Evolutionary conservation across 768 basidiomycete species (phyloP), one percentile per base, ranked within the genome.

Genomic region (Leccinum incarnatum): DNA sequence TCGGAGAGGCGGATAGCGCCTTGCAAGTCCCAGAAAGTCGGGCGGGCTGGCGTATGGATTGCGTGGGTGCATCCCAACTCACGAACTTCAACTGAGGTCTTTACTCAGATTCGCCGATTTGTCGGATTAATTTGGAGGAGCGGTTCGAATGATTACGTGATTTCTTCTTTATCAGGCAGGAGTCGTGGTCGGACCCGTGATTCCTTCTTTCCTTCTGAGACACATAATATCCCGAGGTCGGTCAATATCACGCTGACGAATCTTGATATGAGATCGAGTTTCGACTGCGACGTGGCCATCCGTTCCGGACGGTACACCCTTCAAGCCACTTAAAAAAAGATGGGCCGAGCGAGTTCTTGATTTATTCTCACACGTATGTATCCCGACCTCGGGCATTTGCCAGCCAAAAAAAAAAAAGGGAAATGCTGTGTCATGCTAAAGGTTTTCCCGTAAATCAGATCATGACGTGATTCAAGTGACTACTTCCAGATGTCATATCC

Each of bases 21-120:
- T 70, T 0, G 87, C 86, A 5, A 95, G 78, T 15, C 67, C 65
- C 1, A 65, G 54, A 64, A 95, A 95, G 71, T 93, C 82, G 0
- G 84, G 80, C 0, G 77, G 75, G 0, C 57, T 63, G 0, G 61
- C 62, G 63, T 87, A 87, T 2, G 72, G 73, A 64, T 49, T 49
- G 14, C 48, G 48, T 27, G 17, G 25, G 17, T 49, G 48, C 47
- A 48, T 48, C 8, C 10, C 10, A 14, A 25, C 4, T 23, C 23
- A 19, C 19, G 45, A 19, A 19, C 17, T 27, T 27, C 27, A 21
- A 45, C 19, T 9, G 11, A 36, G 32, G 14, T 15, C 14, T 36
- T 36, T 5, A 36, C 34, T 32, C 32, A 32, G 11, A 1, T 32
- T 32, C 32, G 32, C 11, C 34, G 7, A 45, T n/a, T 45, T 45